phyloP scores from a whole-genome alignment of 2,329 filamentous ascomycete genomes.

The Lomentospora prolificans region DNA sequence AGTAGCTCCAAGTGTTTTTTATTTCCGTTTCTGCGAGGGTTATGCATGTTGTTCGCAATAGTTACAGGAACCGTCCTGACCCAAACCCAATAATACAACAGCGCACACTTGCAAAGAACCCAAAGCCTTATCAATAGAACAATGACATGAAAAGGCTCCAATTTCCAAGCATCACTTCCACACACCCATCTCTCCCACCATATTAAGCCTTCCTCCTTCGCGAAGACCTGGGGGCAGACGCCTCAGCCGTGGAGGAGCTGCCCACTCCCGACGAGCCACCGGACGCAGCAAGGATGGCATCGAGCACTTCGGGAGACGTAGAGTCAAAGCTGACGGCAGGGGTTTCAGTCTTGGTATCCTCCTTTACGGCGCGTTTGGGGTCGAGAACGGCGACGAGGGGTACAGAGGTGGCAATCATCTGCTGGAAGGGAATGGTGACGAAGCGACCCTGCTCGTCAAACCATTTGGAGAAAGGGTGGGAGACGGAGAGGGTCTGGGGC shows the following conservation, averaged over 20 bases:
- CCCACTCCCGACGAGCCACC: slow-evolving; percentile 14
- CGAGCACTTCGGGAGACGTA: slow-evolving; percentile 36
- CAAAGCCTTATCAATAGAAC: no score
- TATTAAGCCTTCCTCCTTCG: slow-evolving; percentile 8
- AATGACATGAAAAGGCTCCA: no score
- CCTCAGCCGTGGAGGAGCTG: background rate
- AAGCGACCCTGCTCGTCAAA: slow-evolving; percentile 67
- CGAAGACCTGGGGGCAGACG: background rate
- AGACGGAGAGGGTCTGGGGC: slow-evolving; percentile 40
- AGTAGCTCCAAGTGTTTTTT: no score
- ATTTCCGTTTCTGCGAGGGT: no score
- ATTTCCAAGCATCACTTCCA: no score
- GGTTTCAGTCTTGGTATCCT: slow-evolving; percentile 16
- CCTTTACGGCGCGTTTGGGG: slow-evolving; percentile 38
- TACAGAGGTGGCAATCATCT: slow-evolving; percentile 61
- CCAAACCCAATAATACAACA: no score
- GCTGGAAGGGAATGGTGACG: slow-evolving; percentile 66
- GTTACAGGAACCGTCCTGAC: no score
- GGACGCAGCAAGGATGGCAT: slow-evolving; percentile 32
- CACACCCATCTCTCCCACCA: background rate
- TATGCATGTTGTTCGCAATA: no score
- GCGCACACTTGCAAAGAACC: no score
- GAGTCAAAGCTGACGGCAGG: slow-evolving; percentile 26
- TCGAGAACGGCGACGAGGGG: slow-evolving; percentile 57
- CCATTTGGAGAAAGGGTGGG: slow-evolving; percentile 62